Base-by-base conservation (phyloP, 805 yeast genomes). In the Saccharomycopsis synnaedendra region DNA sequence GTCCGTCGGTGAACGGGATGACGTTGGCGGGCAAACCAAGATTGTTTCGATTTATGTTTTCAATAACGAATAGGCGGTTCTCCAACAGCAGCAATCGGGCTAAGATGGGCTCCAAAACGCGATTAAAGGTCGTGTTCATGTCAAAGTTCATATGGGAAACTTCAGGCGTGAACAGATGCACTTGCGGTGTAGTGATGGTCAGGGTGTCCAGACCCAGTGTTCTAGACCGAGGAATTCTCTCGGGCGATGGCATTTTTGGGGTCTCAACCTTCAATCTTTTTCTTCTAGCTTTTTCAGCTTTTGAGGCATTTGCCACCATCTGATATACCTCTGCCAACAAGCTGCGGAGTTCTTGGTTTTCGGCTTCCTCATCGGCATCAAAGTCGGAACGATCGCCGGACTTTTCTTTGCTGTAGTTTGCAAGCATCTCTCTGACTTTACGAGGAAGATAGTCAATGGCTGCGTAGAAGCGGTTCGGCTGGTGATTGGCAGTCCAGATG, bases 401-500 rank as follows among this genome's bases (percentile, higher is more conserved):
- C 5, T 34, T 19, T 19, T 39, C 7, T 36, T 41, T n/a, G 41
- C 45, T 51, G 46, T 45, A 52, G 34, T 40, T 50, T 4, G 49
- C 37, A 11, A 52, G 19, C 53, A 52, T 46, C 38, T 49, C 55
- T 28, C 55, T 33, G 5, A 52, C 53, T 48, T 52, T 52, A 36
- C 55, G 30, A 11, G 55, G 55, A 34, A 49, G 45, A 37, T 52
- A 49, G 43, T 52, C 53, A 5, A 46, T 46, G 8, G 55, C 53
- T 8, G 55, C 55, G 35, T 52, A 52, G 29, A 46, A 52, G 9
- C 55, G 32, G 31, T 52, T 53, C 10, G 53, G 55, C 31, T 52
- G 53, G 39, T 52, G 41, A 10, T 42, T 44, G 9, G 47, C 50
- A 6, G 55, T 52, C 55, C 55, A 52, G 11, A 52, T 46, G 38